Percentiles rank a stretch among this genome's conserved stretches.
phyloP scores from a whole-genome alignment of 345 rosid genomes.

The Ailanthus altissimus region DNA sequence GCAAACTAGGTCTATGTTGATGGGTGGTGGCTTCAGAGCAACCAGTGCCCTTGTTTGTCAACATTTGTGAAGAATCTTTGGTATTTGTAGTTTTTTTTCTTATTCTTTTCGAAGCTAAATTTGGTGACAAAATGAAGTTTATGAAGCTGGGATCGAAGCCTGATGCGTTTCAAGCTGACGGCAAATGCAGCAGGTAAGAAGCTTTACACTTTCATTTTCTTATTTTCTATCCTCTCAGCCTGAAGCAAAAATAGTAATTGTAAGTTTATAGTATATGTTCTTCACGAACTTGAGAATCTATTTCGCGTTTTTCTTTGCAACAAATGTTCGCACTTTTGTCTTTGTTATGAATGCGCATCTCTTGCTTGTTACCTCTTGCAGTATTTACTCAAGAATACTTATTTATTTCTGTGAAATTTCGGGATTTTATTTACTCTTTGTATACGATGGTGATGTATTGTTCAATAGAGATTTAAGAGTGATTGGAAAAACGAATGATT shows the following conservation, averaged over 20 bases:
- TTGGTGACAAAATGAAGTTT: conserved; percentile 66
- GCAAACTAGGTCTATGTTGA: not conserved
- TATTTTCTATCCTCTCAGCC: not conserved
- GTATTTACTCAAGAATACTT: too few relatives aligned
- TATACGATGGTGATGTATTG: not conserved
- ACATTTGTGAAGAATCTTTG: conserved; percentile 17
- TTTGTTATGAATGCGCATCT: not conserved
- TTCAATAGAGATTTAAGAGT: not conserved
- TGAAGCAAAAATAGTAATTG: too few relatives aligned
- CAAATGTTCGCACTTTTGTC: not conserved
- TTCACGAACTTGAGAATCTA: not conserved
- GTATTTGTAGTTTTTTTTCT: not conserved
- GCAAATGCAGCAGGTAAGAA: conserved; percentile 63
- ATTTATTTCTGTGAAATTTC: not conserved
- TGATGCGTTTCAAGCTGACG: conserved; percentile 80
- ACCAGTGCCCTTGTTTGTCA: conserved; percentile 20
- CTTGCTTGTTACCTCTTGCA: too few relatives aligned
- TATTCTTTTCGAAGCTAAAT: conserved; percentile 4
- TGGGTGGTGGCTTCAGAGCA: conserved; percentile 16
- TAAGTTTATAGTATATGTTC: not conserved
- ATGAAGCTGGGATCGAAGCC: conserved; percentile 97
- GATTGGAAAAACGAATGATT: not conserved
- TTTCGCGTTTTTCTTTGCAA: not conserved
- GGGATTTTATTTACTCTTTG: not conserved
- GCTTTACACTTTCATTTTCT: conserved; percentile 9